These are phyloP conservation scores for Geotrichum klebahnii DNA, from an alignment of 1,139 yeast species.

Conservation along the genomic window DNA sequence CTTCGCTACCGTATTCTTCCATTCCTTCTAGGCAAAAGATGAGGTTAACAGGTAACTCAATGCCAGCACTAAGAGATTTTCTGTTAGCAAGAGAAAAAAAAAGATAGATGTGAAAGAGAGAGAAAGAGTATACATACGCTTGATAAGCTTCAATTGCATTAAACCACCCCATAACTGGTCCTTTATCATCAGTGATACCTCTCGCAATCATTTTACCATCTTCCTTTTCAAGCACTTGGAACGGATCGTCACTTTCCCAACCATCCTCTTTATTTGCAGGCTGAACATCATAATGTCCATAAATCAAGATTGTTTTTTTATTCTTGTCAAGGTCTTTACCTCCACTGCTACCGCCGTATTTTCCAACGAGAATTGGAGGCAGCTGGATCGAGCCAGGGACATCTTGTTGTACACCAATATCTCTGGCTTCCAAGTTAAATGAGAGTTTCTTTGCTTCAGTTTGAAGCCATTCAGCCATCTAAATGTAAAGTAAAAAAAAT, in stretches of 20 bases:
- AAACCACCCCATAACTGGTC: conserved; percentile 97
- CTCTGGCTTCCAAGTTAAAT: conserved; percentile 70
- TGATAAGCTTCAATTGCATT: conserved; percentile 87
- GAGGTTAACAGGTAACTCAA: conserved; percentile 91
- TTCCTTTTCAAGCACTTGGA: conserved; percentile 58
- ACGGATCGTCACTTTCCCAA: conserved; percentile 85
- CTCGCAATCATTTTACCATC: conserved; percentile 70
- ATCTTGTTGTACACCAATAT: conserved; percentile 84
- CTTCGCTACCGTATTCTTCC: conserved; percentile 97
- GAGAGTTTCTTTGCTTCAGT: conserved; percentile 64
- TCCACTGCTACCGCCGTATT: conserved; percentile 58
- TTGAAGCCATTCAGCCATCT: conserved; percentile 77
- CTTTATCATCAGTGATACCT: conserved; percentile 96
- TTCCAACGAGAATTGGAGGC: conserved; percentile 89
- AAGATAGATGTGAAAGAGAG: not conserved
- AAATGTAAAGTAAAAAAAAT: too few species aligned
- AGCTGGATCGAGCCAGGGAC: conserved; percentile 54
- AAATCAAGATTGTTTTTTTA: conserved; percentile 82
- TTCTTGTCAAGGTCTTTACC: conserved; percentile 43
- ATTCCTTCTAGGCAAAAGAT: conserved; percentile 95
- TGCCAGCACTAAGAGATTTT: conserved; percentile 67
- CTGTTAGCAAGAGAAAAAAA: not conserved
- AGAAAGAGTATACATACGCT: conserved; percentile 35
- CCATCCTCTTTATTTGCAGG: conserved; percentile 93
- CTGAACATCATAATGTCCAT: conserved; percentile 98